These are phyloP conservation scores for Penicillium sp. DNA, from an alignment of 2,329 filamentous ascomycete genomes.

Conservation along the genomic window DNA sequence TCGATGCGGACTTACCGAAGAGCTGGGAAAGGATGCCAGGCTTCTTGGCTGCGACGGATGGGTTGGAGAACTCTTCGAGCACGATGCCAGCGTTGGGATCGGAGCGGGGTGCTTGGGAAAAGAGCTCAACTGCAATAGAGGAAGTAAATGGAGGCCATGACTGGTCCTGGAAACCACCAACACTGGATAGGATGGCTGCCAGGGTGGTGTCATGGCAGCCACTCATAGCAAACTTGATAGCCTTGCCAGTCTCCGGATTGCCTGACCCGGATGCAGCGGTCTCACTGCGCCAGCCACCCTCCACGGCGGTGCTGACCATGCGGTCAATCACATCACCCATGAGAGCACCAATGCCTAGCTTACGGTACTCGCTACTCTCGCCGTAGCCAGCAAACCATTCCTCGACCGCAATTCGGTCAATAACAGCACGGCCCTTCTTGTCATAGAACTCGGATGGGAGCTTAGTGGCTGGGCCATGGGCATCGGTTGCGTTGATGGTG, in stretches of 20 bases:
- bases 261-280: conserved; percentile 52
- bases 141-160: conserved; percentile 93
- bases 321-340: conserved; percentile 77
- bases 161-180: conserved; percentile 71
- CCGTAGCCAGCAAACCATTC: conserved; percentile 91
- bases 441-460: conserved; percentile 89
- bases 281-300: conserved; percentile 51
- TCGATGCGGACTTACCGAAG: conserved; percentile 17
- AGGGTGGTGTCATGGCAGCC: conserved; percentile 95
- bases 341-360: conserved; percentile 78
- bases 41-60: conserved; percentile 25
- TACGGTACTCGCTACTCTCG: conserved; percentile 83
- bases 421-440: conserved; percentile 62
- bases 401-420: conserved; percentile 73
- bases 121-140: conserved; percentile 87
- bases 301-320: conserved; percentile 65
- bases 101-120: conserved; percentile 53
- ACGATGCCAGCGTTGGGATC: conserved; percentile 15
- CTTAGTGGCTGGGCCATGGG: conserved; percentile 74
- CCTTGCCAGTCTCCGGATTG: conserved; percentile 39
- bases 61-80: conserved; percentile 26
- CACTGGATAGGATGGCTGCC: conserved; percentile 69
- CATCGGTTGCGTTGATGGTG: conserved; percentile 82
- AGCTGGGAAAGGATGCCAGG: conserved; percentile 35
- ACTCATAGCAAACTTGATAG: conserved; percentile 70